Conservation (phyloP, 2,329 filamentous ascomycete species). For the Xylaria sp. region DNA sequence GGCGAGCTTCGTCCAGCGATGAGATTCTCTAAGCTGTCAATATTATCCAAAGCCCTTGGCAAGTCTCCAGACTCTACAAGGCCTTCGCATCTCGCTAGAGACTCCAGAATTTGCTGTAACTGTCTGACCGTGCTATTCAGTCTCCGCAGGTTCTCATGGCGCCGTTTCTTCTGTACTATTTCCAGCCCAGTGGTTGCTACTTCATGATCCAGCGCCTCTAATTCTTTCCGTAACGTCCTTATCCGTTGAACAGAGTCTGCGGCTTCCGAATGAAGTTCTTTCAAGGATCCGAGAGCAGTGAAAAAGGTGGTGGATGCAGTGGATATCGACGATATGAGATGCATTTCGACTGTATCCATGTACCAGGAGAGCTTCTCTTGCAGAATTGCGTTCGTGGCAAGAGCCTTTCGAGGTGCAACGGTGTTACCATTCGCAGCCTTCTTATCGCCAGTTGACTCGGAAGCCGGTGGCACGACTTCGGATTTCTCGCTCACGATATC, state of each 20-base stretch:
- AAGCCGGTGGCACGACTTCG: slow-evolving; percentile 75
- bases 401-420: slow-evolving; percentile 67
- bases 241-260: slow-evolving; percentile 87
- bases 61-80: slow-evolving; percentile 79
- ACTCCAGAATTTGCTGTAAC: slow-evolving; percentile 70
- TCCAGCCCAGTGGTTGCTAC: slow-evolving; percentile 81
- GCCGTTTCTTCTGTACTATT: slow-evolving; percentile 74
- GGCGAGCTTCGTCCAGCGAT: slow-evolving; percentile 64
- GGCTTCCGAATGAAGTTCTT: slow-evolving; percentile 86
- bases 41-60: slow-evolving; percentile 69
- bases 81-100: slow-evolving; percentile 69
- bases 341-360: slow-evolving; percentile 98
- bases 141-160: slow-evolving; percentile 77
- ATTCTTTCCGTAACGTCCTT: slow-evolving; percentile 70
- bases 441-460: slow-evolving; percentile 50
- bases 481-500: slow-evolving; percentile 95
- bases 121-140: slow-evolving; percentile 79
- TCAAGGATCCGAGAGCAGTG: slow-evolving; percentile 81
- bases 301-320: slow-evolving; percentile 96
- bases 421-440: slow-evolving; percentile 52
- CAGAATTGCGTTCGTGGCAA: slow-evolving; percentile 93
- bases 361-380: slow-evolving; percentile 99
- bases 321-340: slow-evolving; percentile 93
- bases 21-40: slow-evolving; percentile 72
- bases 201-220: slow-evolving; percentile 76